phyloP scores from a whole-genome alignment of 352 stramenopile species.

The Phytophthora cajani region DNA sequence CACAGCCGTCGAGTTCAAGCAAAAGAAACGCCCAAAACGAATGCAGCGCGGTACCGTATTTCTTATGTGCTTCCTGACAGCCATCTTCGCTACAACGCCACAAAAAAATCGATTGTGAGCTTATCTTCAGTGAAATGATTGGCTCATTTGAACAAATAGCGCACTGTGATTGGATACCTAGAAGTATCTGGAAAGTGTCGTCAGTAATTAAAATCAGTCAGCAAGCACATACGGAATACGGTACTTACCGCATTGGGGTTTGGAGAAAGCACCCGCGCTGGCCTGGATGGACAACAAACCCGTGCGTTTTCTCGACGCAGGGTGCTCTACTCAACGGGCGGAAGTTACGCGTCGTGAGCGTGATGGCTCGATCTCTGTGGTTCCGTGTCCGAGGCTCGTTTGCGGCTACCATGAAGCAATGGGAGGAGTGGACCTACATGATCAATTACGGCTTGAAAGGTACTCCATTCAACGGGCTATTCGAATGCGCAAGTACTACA shows the following conservation, averaged over 20 bases:
- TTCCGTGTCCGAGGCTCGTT: slow-evolving; percentile 1
- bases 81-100: too few species aligned
- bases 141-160: too few species aligned
- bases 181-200: too few species aligned
- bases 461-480: neutral
- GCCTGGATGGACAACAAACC: neutral
- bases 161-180: too few species aligned
- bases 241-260: neutral
- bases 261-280: neutral
- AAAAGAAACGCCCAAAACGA: neutral
- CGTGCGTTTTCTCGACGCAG: neutral
- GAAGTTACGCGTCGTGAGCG: neutral
- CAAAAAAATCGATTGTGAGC: too few species aligned
- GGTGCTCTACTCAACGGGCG: slow-evolving; percentile 7
- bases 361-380: neutral
- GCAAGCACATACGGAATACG: too few species aligned
- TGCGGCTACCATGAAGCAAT: slow-evolving; percentile 3
- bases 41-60: neutral
- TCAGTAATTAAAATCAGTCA: too few species aligned
- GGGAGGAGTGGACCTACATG: neutral
- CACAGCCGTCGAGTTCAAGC: neutral
- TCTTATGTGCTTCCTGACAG: too few species aligned
- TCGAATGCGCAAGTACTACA: slow-evolving; percentile 31
- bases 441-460: neutral
- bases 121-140: too few species aligned